Conservation (phyloP, 2,329 filamentous ascomycete species). For the Pezicula neosporulosa region DNA sequence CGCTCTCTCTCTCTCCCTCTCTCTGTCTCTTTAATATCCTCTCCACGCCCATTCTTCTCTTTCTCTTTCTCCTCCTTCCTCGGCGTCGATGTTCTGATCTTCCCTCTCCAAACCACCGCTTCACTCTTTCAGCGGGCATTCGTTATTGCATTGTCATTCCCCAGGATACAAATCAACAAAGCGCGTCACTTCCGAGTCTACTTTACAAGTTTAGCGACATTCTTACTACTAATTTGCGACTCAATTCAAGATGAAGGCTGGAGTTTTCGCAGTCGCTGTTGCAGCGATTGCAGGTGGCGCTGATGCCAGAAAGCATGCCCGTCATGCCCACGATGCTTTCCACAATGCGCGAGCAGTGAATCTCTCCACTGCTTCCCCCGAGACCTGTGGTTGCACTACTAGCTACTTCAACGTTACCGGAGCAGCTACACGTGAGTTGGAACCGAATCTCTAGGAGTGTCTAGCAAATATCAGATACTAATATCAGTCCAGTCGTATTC, state of each 20-base stretch:
- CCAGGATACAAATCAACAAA: slow-evolving; percentile 4
- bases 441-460: neutral
- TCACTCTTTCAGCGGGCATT: slow-evolving; percentile 88
- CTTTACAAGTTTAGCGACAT: slow-evolving; percentile 7
- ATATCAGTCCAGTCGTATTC: slow-evolving; percentile 17
- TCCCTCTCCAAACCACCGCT: slow-evolving; percentile 56
- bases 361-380: slow-evolving; percentile 28
- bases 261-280: slow-evolving; percentile 58
- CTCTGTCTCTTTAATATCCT: slow-evolving; percentile 20
- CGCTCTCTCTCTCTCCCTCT: too few relatives aligned
- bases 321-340: slow-evolving; percentile 57
- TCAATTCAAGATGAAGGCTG: slow-evolving; percentile 67
- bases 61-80: slow-evolving; percentile 8
- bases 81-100: slow-evolving; percentile 49
- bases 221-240: neutral
- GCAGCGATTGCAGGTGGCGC: slow-evolving; percentile 56
- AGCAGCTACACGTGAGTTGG: slow-evolving; percentile 57
- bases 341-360: slow-evolving; percentile 44
- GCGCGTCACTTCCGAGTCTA: neutral
- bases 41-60: slow-evolving; percentile 28
- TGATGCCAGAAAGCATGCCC: slow-evolving; percentile 47
- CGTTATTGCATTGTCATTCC: slow-evolving; percentile 40
- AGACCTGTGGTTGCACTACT: slow-evolving; percentile 68
- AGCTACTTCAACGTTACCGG: slow-evolving; percentile 70
- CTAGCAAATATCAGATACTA: neutral